Evolutionary conservation across 2,329 filamentous ascomycete species (phyloP), one percentile per base, ranked within the genome.

Genomic region (Fusarium nurragi): DNA sequence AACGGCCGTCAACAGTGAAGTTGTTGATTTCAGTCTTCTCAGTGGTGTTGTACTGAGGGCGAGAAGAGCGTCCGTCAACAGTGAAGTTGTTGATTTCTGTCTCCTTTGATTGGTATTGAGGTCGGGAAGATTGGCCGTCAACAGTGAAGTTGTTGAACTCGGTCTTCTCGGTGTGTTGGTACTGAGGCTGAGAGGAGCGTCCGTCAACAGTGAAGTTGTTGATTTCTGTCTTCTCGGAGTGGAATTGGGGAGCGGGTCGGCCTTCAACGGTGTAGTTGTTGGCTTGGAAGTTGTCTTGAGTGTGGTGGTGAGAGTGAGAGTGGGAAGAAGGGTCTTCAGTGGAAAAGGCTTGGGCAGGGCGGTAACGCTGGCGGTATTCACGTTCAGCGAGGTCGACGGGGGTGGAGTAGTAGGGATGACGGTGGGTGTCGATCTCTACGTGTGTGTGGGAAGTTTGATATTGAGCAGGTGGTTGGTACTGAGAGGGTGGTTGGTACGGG

Each of bases 371-470:
- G 74, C 87, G 87, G 77, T 89, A 89, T 78, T 88, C 83, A 79
- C 85, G 86, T 79, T 90, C 88, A 75, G 86, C 86, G 69, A 85
- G 77, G 79, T 90, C 88, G 77, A 90, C 83, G 69, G 83, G 79
- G 70, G 78, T 82, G 71, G 81, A 76, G 74, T 79, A 79, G 65
- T 79, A 79, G 64, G 79, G 76, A 74, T 80, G 79, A 71, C 78
- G 77, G 68, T 82, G 83, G 67, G 73, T 74, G 77, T 91, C 84
- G 75, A 88, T 81, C 79, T 92, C 86, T 78, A 91, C 80, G 77
- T 87, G 86, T 77, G 86, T 84, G 77, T 90, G 70, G 72, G 70
- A 72, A 60, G 70, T 86, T 74, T 84, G 81, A 81, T 86, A 88
- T 72, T 80, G 71, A 65, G 74, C 72, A 68, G 70, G 71, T 72